These are phyloP conservation scores for Starmerella davenportii DNA, from an alignment of 805 yeast species.

Conservation along the genomic window DNA sequence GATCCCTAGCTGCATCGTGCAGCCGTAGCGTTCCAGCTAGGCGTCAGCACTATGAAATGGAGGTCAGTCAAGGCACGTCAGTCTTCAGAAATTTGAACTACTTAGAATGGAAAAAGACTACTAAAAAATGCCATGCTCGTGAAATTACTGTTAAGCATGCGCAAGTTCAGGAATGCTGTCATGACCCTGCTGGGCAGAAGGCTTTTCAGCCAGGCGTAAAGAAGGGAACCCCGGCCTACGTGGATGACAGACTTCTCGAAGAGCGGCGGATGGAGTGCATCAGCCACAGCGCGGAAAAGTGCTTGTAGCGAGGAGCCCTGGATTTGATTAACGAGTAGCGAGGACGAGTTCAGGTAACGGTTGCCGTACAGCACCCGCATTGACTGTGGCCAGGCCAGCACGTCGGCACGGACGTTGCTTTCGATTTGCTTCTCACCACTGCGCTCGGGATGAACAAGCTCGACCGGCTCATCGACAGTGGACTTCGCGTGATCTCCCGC, in stretches of 20 bases:
- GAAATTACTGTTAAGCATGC: neutral
- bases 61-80: too few relatives aligned
- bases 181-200: neutral
- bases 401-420: slow-evolving; percentile 24
- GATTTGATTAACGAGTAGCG: slow-evolving; percentile 19
- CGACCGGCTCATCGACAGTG: neutral
- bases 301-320: slow-evolving; percentile 20
- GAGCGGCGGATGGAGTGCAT: slow-evolving; percentile 15
- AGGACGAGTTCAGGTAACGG: slow-evolving; percentile 21
- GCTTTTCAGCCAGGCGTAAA: slow-evolving; percentile 19
- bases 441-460: neutral
- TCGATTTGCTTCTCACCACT: slow-evolving; percentile 20
- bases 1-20: too few relatives aligned
- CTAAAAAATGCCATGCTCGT: neutral
- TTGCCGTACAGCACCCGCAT: slow-evolving; percentile 24
- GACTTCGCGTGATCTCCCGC: neutral
- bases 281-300: slow-evolving; percentile 21
- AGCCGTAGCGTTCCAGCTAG: too few relatives aligned
- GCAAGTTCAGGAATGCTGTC: neutral
- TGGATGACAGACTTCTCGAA: slow-evolving; percentile 20
- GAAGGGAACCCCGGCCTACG: slow-evolving; percentile 22
- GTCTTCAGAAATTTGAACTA: too few relatives aligned
- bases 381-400: slow-evolving; percentile 27
- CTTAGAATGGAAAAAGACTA: too few relatives aligned
- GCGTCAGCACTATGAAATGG: too few relatives aligned